phyloP scores from a whole-genome alignment of 2,329 filamentous ascomycete species.

The Phialophora verrucosa region DNA sequence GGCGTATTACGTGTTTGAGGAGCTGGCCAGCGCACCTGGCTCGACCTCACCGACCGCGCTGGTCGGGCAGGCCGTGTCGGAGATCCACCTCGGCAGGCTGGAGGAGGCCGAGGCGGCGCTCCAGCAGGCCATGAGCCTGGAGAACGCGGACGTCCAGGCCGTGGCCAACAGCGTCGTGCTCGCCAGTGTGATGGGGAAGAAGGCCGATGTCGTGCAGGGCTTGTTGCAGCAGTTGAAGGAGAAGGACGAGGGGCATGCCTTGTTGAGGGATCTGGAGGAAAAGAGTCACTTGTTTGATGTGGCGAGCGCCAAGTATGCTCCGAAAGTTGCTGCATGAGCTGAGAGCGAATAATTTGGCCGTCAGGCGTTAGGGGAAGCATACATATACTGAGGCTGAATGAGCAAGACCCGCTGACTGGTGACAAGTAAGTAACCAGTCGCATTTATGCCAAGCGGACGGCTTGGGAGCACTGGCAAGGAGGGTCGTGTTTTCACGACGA shows the following conservation, averaged over 20 bases:
- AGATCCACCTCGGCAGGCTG: slow-evolving; percentile 84
- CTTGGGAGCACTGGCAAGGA: background rate
- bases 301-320: slow-evolving; percentile 82
- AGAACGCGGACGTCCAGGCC: slow-evolving; percentile 68
- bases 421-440: background rate
- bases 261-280: slow-evolving; percentile 76
- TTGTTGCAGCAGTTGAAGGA: slow-evolving; percentile 53
- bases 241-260: slow-evolving; percentile 69
- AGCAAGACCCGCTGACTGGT: background rate
- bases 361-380: too few species aligned
- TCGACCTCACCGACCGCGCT: slow-evolving; percentile 77
- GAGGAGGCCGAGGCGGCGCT: slow-evolving; percentile 89
- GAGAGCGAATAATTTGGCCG: background rate
- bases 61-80: slow-evolving; percentile 86
- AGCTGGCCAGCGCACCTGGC: slow-evolving; percentile 84
- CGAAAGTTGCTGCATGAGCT: slow-evolving; percentile 68
- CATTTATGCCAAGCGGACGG: background rate
- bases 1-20: slow-evolving; percentile 96
- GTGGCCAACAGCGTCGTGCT: slow-evolving; percentile 85
- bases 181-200: slow-evolving; percentile 76
- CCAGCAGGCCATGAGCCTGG: slow-evolving; percentile 76
- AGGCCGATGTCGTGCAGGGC: slow-evolving; percentile 46
- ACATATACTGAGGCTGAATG: background rate
- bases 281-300: slow-evolving; percentile 89
- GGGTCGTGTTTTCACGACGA: background rate